Base-by-base conservation (phyloP, 495 filamentous ascomycete species). In the Lindgomyces ingoldianus region DNA sequence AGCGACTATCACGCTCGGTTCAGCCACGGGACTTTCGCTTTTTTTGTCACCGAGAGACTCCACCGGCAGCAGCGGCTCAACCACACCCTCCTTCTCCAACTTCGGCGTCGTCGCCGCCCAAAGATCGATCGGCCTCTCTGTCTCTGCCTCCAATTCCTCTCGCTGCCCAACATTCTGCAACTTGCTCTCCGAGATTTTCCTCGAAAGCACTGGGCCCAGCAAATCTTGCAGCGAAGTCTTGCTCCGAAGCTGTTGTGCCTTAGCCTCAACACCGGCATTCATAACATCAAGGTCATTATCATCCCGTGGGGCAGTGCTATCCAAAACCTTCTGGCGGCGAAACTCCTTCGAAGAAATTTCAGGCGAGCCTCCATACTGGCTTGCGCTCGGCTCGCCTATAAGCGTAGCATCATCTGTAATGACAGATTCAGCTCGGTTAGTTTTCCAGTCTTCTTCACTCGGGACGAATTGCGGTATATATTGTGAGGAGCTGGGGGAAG, bases 391-490 rank as follows among this genome's bases (percentile, higher is more conserved):
- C n/a, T 67, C 64, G 19, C 64, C 64, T 4, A 67, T 51, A 29
- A 67, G 57, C n/a, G 64, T 67, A 46, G 64, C 64, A 62, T 67
- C 64, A 45, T 67, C 64, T 1, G 64, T 67, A 42, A 62, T 51
- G 26, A 57, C 39, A 12, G 64, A 67, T 21, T 67, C 64, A 4
- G 57, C 30, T n/a, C 64, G 49, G 22, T 56, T 57, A n/a, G 45
- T 51, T 8, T 56, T 39, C 64, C 64, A 67, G n/a, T 67, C 64
- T 21, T 61, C 64, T 25, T 67, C 64, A 26, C 61, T 67, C 26
- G 54, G 48, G 10, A 67, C 57, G 46, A 67, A 67, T 21, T 52
- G 29, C 2, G 57, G 64, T 2, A 67, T 27, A 24, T 55, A 51
- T n/a, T 56, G 48, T 1, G 63, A 66, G 14, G 63, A 66, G 55